phyloP scores from a whole-genome alignment of 768 basidiomycete species.

The Calocera cornea region DNA sequence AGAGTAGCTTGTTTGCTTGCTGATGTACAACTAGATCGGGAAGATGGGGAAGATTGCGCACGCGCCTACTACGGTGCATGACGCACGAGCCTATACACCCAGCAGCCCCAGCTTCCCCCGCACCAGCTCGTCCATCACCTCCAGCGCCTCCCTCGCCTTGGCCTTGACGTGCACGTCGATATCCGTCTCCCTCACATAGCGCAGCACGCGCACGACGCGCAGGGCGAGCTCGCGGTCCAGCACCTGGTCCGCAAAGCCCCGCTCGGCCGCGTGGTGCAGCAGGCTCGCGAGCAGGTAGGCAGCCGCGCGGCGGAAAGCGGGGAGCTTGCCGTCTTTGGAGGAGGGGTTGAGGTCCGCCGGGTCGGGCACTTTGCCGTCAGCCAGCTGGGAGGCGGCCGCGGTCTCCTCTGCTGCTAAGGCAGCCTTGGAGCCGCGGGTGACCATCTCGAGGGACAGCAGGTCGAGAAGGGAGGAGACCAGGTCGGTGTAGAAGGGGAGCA shows the following conservation, averaged over 20 bases:
- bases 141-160: constrained; percentile 61
- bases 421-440: constrained; percentile 7
- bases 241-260: constrained; percentile 14
- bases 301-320: constrained; percentile 71
- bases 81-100: too few species aligned
- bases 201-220: constrained; percentile 45
- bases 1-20: too few species aligned
- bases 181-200: constrained; percentile 59
- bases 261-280: constrained; percentile 27
- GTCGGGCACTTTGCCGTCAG: constrained; percentile 4
- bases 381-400: constrained; percentile 9
- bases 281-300: constrained; percentile 67
- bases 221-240: constrained; percentile 31
- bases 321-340: constrained; percentile 47
- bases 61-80: too few species aligned
- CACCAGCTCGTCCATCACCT: constrained; percentile 21
- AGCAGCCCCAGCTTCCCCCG: constrained; percentile 4
- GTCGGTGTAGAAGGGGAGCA: constrained; percentile 49
- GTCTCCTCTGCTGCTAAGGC: not conserved
- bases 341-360: constrained; percentile 47
- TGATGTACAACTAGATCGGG: too few species aligned
- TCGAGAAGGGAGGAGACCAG: constrained; percentile 60
- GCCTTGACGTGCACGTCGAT: constrained; percentile 54
- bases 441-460: constrained; percentile 37
- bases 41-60: too few species aligned